A percentile compares a stretch with the other conserved stretches of the same genome.
Evolutionary conservation across 352 stramenopile species (phyloP).

Genomic region (Phytophthora pluvialis): DNA sequence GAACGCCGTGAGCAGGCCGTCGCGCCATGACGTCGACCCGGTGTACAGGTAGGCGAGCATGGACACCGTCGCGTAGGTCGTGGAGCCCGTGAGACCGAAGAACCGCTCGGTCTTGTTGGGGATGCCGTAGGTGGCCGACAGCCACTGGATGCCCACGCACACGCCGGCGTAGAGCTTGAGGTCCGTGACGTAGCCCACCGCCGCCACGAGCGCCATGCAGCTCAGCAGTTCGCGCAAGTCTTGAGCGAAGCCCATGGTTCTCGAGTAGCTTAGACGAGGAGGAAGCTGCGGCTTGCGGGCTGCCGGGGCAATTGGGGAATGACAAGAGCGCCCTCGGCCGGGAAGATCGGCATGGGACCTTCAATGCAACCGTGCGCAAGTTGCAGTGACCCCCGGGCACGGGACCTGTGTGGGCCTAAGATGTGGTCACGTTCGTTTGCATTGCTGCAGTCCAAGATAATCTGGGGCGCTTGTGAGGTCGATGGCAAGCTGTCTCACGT

Average conservation of each 20-base stretch:
- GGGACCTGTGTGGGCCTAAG: constrained; percentile 4
- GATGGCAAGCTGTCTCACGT: not conserved
- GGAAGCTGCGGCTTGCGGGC: not conserved
- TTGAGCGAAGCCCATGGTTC: constrained; percentile 42
- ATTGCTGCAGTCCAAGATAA: constrained; percentile 2
- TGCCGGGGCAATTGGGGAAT: constrained; percentile 2
- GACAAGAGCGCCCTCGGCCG: not conserved
- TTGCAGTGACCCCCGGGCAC: constrained; percentile 8
- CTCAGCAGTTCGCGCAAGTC: constrained; percentile 79
- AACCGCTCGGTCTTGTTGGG: constrained; percentile 75
- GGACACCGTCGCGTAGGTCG: constrained; percentile 72
- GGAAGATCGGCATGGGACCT: constrained; percentile 9
- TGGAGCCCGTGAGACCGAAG: constrained; percentile 83
- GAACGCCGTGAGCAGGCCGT: constrained; percentile 61
- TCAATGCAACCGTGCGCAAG: constrained; percentile 15
- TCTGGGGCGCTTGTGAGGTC: constrained; percentile 2
- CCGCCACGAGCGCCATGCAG: constrained; percentile 58
- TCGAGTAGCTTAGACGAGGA: constrained; percentile 5
- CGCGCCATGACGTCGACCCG: constrained; percentile 47
- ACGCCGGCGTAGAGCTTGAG: constrained; percentile 60
- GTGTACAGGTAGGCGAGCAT: constrained; percentile 46
- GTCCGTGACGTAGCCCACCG: constrained; percentile 41
- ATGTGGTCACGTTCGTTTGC: not conserved
- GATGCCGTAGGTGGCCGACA: constrained; percentile 67
- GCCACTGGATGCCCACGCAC: constrained; percentile 69